Conservation (phyloP, 768 basidiomycete species). For the Hemileccinum rubropunctum region DNA sequence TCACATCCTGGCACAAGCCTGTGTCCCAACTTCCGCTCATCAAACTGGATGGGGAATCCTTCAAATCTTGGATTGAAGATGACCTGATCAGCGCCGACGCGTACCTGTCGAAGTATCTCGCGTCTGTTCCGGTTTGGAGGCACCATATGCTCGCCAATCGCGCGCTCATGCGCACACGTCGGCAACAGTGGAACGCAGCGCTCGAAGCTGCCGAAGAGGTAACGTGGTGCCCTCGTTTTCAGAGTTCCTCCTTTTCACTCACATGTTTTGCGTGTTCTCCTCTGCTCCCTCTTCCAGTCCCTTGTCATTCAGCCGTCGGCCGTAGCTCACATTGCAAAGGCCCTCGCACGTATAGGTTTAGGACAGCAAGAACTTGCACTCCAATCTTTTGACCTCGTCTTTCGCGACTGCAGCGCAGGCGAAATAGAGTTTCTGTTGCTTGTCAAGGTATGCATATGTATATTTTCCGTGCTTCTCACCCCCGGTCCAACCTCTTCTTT, state of each 20-base stretch:
- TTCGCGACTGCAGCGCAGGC: neutral
- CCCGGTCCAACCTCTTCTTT: neutral
- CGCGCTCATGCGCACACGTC: neutral
- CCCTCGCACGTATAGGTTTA: slow-evolving; percentile 1
- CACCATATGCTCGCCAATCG: neutral
- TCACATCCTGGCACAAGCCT: neutral
- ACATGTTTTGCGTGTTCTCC: neutral
- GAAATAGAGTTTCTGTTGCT: slow-evolving; percentile 1
- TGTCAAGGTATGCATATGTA: neutral
- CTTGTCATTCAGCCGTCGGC: neutral
- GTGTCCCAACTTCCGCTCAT: no score
- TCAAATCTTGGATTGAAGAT: slow-evolving; percentile 7
- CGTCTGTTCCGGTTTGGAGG: neutral
- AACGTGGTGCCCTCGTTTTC: neutral
- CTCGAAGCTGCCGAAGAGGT: neutral
- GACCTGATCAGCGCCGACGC: neutral
- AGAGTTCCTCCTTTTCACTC: neutral
- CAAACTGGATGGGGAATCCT: neutral
- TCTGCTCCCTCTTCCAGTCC: neutral
- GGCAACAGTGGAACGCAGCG: neutral
- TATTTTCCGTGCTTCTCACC: neutral
- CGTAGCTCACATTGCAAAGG: slow-evolving; percentile 4
- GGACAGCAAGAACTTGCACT: neutral
- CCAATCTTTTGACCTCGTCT: slow-evolving; percentile 2
- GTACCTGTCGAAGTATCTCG: neutral